phyloP scores from a whole-genome alignment of 1,284 basidiomycete genomes.

The Lignosus rhinocerotis region DNA sequence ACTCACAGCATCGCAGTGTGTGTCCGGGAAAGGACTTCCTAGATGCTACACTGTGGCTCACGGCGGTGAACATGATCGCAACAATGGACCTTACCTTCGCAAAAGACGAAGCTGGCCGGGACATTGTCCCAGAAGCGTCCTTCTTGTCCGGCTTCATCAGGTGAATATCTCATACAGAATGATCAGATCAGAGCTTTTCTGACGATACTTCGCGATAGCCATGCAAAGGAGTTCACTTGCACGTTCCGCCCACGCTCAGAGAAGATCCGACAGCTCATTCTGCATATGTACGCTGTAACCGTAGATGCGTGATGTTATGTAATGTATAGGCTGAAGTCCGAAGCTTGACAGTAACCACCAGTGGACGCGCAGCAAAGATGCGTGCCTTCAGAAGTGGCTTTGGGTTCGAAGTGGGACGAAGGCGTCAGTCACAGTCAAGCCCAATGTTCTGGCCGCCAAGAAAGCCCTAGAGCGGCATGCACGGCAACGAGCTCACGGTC shows the following conservation, averaged over 20 bases:
- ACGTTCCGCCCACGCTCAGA: conserved; percentile 14
- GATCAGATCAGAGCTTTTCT: not conserved
- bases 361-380: no score
- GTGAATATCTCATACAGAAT: not conserved
- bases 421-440: no score
- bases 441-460: no score
- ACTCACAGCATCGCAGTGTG: conserved; percentile 7
- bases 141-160: conserved; percentile 24
- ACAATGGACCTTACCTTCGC: conserved; percentile 25
- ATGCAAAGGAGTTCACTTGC: conserved; percentile 18
- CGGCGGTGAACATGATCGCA: conserved; percentile 25
- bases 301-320: not conserved
- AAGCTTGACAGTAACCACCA: no score
- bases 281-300: conserved; percentile 10
- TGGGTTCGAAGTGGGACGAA: no score
- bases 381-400: no score
- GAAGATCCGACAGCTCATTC: conserved; percentile 8
- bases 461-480: no score
- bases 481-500: no score
- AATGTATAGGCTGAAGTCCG: no score
- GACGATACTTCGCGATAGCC: conserved; percentile 1
- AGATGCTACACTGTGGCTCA: conserved; percentile 23
- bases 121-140: conserved; percentile 19
- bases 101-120: conserved; percentile 16
- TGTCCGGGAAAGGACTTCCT: conserved; percentile 28